Base-by-base conservation (phyloP, 768 basidiomycete species). In the Boletellus ananiceps region DNA sequence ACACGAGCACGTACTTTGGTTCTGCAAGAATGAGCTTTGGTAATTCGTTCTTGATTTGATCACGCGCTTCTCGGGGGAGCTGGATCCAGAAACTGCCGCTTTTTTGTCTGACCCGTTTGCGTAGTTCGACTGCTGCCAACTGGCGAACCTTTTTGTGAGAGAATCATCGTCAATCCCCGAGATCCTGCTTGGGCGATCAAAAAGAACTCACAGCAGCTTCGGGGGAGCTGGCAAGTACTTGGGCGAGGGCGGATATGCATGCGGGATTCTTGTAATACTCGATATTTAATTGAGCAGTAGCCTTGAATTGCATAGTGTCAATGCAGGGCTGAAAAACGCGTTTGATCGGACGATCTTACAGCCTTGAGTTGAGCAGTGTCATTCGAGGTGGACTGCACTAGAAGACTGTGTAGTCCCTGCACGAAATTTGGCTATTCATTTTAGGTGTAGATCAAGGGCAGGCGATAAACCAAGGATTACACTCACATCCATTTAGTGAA, bases 101-200 rank as follows among this genome's bases (percentile, higher is more conserved):
- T 60, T 85, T 85, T 64, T 83, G 79, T 23, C 77, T 67, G 52
- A 97, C 81, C 50, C 95, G 88, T 76, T 99, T 99, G 59, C 95
- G 81, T 66, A 97, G 77, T 71, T 99, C 96, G 47, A 97, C 93
- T 8, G 94, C 93, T 41, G 94, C 91, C 18, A 99, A 80, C 82
- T 99, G 96, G 53, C 93, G 89, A 55, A 97, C 84, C 94, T 99
- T 44, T 21, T 12, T 1, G 43, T 12, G 36, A 40, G 8, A 19
- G 23, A 32, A 48, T 49, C 45, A 34, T 27, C n/a, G 34, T 50
- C 34, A 45, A 58, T 47, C 38, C 37, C 8, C 19, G 43, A 49
- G 52, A 41, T 50, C 23, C 23, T 23, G 41, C 41, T 18, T 29
- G 19, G 49, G 31, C 16, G 50, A 51, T 54, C 43, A 37, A 40